A percentile compares a stretch with the other conserved stretches of the same genome.
Conservation (phyloP, 306 rosid species). For the Quercus ilex region DNA sequence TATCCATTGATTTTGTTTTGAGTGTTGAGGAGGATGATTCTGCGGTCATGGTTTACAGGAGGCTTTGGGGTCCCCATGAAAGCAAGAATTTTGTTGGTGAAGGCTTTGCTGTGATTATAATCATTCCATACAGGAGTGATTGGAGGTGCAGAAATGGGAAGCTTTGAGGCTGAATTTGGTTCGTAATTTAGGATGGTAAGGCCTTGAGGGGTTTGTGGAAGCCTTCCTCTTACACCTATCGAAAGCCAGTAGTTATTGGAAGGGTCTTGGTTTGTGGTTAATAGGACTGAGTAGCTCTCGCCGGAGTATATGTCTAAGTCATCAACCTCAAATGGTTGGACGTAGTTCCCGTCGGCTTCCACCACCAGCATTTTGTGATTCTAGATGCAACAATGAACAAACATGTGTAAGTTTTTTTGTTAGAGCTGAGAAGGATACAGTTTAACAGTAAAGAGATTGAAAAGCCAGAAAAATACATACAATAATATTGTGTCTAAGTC, state of each 20-base stretch:
- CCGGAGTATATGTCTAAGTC: conserved; percentile 84
- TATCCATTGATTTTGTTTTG: conserved; percentile 55
- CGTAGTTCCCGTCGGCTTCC: conserved; percentile 88
- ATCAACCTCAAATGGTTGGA: conserved; percentile 51
- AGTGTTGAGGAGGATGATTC: conserved; percentile 68
- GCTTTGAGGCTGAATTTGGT: conserved; percentile 43
- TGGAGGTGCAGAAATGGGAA: conserved; percentile 62
- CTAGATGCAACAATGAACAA: conserved; percentile 13
- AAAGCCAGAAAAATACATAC: too few species aligned
- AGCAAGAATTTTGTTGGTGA: conserved; percentile 50
- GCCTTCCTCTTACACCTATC: conserved; percentile 60
- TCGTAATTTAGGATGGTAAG: conserved; percentile 61
- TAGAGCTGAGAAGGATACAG: too few species aligned
- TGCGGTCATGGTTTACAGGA: conserved; percentile 37
- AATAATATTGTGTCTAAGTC: too few species aligned
- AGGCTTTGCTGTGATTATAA: conserved; percentile 50
- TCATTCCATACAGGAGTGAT: conserved; percentile 67
- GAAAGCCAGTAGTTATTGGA: conserved; percentile 73
- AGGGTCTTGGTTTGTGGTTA: conserved; percentile 66
- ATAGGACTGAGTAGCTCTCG: conserved; percentile 72
- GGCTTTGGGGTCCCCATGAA: conserved; percentile 59
- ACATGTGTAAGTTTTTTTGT: not conserved
- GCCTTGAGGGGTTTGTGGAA: conserved; percentile 56
- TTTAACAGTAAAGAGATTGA: too few species aligned
- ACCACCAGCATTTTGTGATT: conserved; percentile 74